Percentiles rank a stretch among this genome's conserved stretches.
Conservation (phyloP, 2,329 filamentous ascomycete genomes). For the Pleoardoris graminearum region DNA sequence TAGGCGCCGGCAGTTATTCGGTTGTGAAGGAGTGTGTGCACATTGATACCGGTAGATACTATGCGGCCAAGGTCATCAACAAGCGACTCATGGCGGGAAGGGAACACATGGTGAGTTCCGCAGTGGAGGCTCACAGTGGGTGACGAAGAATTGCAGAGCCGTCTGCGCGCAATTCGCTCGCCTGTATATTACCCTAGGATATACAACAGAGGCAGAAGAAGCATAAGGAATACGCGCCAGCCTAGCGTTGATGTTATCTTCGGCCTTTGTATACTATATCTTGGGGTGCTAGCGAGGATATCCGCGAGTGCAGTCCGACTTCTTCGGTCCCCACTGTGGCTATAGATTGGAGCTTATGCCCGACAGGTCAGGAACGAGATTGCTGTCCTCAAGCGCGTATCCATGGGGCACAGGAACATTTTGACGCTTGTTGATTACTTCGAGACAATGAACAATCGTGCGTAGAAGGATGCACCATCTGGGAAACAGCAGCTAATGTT, state of each 20-base stretch:
- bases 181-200: no score
- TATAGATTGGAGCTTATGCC: not conserved
- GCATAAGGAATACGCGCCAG: no score
- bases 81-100: slow-evolving; percentile 96
- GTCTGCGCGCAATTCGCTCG: no score
- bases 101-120: slow-evolving; percentile 83
- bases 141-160: no score
- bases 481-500: slow-evolving; percentile 12
- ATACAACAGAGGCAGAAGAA: no score
- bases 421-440: slow-evolving; percentile 98
- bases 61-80: slow-evolving; percentile 99
- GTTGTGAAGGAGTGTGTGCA: slow-evolving; percentile 99
- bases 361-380: slow-evolving; percentile 92
- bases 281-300: no score
- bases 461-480: slow-evolving; percentile 23
- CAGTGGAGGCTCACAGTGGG: no score
- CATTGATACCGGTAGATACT: slow-evolving; percentile 95
- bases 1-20: slow-evolving; percentile 95
- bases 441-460: slow-evolving; percentile 97
- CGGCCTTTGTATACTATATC: no score
- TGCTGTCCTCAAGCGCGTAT: slow-evolving; percentile 94
- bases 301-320: no score
- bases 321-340: no score
- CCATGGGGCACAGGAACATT: slow-evolving; percentile 98
- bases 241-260: no score